These are phyloP conservation scores for Didymosphaeria variabile DNA, from an alignment of 2,329 filamentous ascomycete genomes.

Conservation along the genomic window DNA sequence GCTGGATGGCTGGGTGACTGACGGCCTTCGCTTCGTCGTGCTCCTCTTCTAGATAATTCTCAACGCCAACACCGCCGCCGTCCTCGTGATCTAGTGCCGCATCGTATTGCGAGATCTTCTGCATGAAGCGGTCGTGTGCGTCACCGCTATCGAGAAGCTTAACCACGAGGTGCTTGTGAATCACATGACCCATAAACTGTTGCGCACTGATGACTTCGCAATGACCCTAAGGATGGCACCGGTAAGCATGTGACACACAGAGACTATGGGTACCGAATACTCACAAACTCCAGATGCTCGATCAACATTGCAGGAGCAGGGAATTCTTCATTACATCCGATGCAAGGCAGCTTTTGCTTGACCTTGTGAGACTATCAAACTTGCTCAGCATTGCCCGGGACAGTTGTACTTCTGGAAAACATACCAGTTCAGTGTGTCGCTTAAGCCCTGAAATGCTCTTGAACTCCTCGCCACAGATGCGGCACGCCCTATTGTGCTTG, in stretches of 20 bases:
- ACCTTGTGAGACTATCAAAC: conserved; percentile 56
- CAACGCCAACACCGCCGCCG: conserved; percentile 34
- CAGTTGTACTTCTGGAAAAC: background rate
- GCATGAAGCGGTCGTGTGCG: conserved; percentile 33
- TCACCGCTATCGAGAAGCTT: conserved; percentile 34
- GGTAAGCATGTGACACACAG: background rate
- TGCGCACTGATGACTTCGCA: conserved; percentile 56
- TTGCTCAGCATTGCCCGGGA: background rate
- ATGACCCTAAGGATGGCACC: conserved; percentile 39
- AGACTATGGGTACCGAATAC: background rate
- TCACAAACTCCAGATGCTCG: conserved; percentile 61
- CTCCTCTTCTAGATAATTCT: conserved; percentile 21
- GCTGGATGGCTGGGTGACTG: conserved; percentile 36
- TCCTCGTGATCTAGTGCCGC: conserved; percentile 40
- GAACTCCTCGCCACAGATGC: conserved; percentile 66
- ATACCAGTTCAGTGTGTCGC: conserved; percentile 61
- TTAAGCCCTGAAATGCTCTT: conserved; percentile 61
- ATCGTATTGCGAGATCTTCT: conserved; percentile 41
- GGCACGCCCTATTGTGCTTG: conserved; percentile 62
- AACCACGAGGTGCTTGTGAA: conserved; percentile 60
- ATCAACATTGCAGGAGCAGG: conserved; percentile 59
- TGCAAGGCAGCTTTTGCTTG: conserved; percentile 61
- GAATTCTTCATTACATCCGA: conserved; percentile 62
- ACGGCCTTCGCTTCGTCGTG: conserved; percentile 30
- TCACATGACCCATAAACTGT: conserved; percentile 59